Base-by-base conservation (phyloP, 495 filamentous ascomycete genomes). In the Lentithecium fluviatile region DNA sequence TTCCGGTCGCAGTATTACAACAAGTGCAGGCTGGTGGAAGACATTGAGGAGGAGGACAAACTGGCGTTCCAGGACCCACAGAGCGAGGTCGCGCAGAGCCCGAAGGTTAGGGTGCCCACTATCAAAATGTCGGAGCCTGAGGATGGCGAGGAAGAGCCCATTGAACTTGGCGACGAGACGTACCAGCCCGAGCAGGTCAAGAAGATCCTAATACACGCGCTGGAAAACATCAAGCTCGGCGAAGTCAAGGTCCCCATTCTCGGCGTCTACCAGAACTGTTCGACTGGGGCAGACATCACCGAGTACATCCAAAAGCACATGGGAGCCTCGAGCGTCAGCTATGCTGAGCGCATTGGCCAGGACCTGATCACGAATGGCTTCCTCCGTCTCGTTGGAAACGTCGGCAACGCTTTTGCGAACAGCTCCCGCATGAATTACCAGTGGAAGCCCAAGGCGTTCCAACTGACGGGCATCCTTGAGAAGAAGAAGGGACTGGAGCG, bases 41-140 rank as follows among this genome's bases (percentile, higher is more conserved):
- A 99, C 69, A 74, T 97, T 53, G 95, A 97, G 68, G 94, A 99
- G 74, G 94, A 99, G 80, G 96, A 96, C 70, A 97, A 97, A 75
- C 83, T 99, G 12, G 92, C 90, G 29, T 97, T 97, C 72, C 90
- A 97, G 70, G 90, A 89, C 60, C 90, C 92, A 1, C 74, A 64
- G 73, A 74, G 65, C 62, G 75, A 66, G 71, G 76, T 56, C 77
- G 81, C 80, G 45, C 79, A 82, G 66, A 86, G 84, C 73, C 85
- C 85, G 6, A 84, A 83, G 60, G 82, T 86, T 50, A 72, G 58
- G 11, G 70, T 75, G 26, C 75, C 75, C 0, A 75, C 71, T 10
- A 69, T 77, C 40, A 77, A 76, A 60, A 66, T 90, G 23, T 80
- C 84, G 8, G 80, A 83, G 32, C 75, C 78, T 7, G 75, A 77